phyloP scores from a whole-genome alignment of 164 flowering plant species.

The Echeveria elegans region DNA sequence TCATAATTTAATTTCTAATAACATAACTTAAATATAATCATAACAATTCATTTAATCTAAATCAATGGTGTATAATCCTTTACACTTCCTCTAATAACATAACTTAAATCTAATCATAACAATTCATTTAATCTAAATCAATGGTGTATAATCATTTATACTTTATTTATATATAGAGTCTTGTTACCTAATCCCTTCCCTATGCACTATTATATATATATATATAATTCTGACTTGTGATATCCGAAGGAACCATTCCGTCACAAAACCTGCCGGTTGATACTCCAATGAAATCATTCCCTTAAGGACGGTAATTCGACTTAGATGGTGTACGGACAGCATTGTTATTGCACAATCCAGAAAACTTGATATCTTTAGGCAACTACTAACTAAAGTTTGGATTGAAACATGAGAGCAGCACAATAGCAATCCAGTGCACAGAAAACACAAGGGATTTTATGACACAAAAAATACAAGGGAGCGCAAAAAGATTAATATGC shows the following conservation, averaged over 20 bases:
- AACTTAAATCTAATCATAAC: too few species aligned
- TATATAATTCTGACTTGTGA: background rate
- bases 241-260: conserved; percentile 1
- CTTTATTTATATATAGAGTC: too few species aligned
- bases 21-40: too few species aligned
- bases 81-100: too few species aligned
- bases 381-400: too few species aligned
- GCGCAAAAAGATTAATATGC: background rate
- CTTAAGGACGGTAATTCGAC: background rate
- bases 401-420: background rate
- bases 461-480: background rate
- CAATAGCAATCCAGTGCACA: background rate
- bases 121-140: too few species aligned
- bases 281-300: background rate
- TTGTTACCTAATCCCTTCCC: too few species aligned
- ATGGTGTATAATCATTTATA: too few species aligned
- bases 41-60: too few species aligned
- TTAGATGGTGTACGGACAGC: background rate
- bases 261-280: conserved; percentile 8
- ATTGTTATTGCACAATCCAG: background rate
- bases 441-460: background rate
- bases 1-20: too few species aligned
- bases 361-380: background rate
- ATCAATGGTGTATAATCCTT: too few species aligned
- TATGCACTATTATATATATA: too few species aligned